A percentile compares a stretch with the other conserved stretches of the same genome.
These are phyloP conservation scores for Echinosophora koreensis DNA, from an alignment of 306 rosid genomes.

Conservation along the genomic window DNA sequence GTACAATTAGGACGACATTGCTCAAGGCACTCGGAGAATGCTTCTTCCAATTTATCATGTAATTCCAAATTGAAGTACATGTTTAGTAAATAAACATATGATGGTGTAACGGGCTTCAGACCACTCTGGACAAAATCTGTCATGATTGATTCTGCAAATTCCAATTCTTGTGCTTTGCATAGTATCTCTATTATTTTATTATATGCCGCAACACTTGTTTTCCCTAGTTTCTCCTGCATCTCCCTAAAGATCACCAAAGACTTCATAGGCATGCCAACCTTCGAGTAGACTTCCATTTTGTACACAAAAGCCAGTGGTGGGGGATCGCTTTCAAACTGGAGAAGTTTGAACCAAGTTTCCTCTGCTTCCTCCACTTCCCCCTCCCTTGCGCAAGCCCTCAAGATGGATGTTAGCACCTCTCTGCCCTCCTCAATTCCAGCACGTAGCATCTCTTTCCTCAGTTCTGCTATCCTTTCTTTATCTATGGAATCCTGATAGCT, in stretches of 20 bases:
- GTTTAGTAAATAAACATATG: conserved; percentile 70
- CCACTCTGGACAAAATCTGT: conserved; percentile 67
- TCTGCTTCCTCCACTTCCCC: conserved; percentile 79
- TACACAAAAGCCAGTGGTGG: conserved; percentile 80
- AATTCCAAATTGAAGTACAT: conserved; percentile 76
- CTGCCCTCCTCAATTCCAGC: conserved; percentile 75
- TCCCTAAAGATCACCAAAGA: conserved; percentile 76
- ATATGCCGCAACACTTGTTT: conserved; percentile 66
- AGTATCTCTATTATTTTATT: conserved; percentile 77
- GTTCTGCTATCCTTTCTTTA: conserved; percentile 68
- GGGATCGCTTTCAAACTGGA: conserved; percentile 52
- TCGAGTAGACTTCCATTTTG: conserved; percentile 86
- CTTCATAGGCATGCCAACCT: conserved; percentile 71
- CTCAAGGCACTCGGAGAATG: conserved; percentile 78
- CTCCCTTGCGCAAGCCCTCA: conserved; percentile 80
- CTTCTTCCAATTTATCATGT: conserved; percentile 71
- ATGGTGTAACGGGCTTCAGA: conserved; percentile 75
- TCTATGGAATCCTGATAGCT: conserved; percentile 88
- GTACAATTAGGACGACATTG: conserved; percentile 77
- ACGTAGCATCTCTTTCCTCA: conserved; percentile 73
- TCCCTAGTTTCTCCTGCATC: conserved; percentile 68
- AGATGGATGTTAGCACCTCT: conserved; percentile 78
- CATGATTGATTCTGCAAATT: conserved; percentile 82
- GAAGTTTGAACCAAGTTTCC: conserved; percentile 72
- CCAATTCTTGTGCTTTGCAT: conserved; percentile 72